Evolutionary conservation across 495 filamentous ascomycete species (phyloP).

Genomic region (Tuber umbilicatum): DNA sequence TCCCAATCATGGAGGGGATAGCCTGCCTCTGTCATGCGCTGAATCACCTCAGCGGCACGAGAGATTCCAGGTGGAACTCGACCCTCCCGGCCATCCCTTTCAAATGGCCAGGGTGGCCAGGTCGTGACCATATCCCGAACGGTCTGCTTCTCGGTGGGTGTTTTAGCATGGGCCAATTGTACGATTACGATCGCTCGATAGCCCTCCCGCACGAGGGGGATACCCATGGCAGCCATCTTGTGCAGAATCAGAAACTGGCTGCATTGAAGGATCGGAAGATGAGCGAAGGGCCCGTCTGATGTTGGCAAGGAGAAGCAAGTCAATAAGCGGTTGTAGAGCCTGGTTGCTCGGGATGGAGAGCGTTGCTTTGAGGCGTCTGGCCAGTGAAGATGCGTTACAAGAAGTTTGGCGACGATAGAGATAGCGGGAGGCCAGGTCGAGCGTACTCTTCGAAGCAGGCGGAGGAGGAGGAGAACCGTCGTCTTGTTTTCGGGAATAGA

Average conservation of each 20-base stretch:
- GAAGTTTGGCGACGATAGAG: conserved; percentile 17
- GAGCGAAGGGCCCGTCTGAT: conserved; percentile 48
- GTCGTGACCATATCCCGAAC: conserved; percentile 52
- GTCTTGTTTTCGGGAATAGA: conserved; percentile 41
- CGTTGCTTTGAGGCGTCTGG: neutral
- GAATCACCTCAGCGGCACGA: conserved; percentile 53
- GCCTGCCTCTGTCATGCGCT: conserved; percentile 59
- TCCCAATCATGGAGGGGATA: conserved; percentile 55
- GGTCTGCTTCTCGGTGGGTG: conserved; percentile 52
- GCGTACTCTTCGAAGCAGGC: conserved; percentile 56
- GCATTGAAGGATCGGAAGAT: conserved; percentile 50
- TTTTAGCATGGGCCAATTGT: conserved; percentile 62
- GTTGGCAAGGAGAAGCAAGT: conserved; percentile 53
- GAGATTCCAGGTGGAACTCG: conserved; percentile 44
- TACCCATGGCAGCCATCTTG: conserved; percentile 53
- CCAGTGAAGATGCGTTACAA: conserved; percentile 21
- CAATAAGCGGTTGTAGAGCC: conserved; percentile 50
- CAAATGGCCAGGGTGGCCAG: conserved; percentile 70
- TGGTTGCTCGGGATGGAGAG: conserved; percentile 20
- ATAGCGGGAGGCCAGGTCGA: conserved; percentile 52
- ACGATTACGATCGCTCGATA: conserved; percentile 56
- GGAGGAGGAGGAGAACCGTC: conserved; percentile 46
- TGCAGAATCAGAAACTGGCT: conserved; percentile 59
- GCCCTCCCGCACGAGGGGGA: conserved; percentile 55
- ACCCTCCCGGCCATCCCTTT: conserved; percentile 47